A percentile compares a stretch with the other conserved stretches of the same genome.
Evolutionary conservation across 768 basidiomycete species (phyloP).

Genomic region (Daedalea quercina): DNA sequence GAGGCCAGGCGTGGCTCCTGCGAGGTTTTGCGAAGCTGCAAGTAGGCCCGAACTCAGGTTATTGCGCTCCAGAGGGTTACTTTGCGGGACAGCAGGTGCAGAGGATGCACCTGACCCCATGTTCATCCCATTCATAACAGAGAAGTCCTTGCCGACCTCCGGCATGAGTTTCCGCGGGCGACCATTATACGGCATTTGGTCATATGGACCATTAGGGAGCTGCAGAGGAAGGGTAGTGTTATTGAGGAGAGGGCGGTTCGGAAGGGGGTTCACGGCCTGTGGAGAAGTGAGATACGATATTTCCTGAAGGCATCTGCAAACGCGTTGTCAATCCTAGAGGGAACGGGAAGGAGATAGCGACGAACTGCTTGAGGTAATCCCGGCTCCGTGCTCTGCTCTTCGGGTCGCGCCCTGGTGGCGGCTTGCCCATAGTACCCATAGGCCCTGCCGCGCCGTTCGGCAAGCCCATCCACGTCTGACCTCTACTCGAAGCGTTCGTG

Average conservation of each 20-base stretch:
- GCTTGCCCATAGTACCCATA: constrained; percentile 52
- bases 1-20: constrained; percentile 19
- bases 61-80: constrained; percentile 45
- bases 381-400: constrained; percentile 91
- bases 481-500: constrained; percentile 40
- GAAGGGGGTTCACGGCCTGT: constrained; percentile 95
- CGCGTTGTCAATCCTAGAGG: constrained; percentile 8
- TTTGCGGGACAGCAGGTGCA: constrained; percentile 37
- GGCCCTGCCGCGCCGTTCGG: constrained; percentile 39
- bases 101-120: constrained; percentile 46
- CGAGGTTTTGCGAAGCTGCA: constrained; percentile 29
- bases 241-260: constrained; percentile 72
- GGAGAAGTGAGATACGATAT: constrained; percentile 96
- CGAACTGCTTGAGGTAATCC: constrained; percentile 95
- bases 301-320: constrained; percentile 85
- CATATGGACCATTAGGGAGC: constrained; percentile 68
- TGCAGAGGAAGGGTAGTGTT: constrained; percentile 58
- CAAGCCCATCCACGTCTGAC: constrained; percentile 52
- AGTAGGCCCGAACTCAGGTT: constrained; percentile 35
- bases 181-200: constrained; percentile 67
- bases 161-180: constrained; percentile 78
- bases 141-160: constrained; percentile 67
- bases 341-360: constrained; percentile 4
- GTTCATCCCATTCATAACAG: constrained; percentile 54
- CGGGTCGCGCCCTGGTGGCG: constrained; percentile 82